These are phyloP conservation scores for Arachis monticola DNA, from an alignment of 331 rosid species.

Conservation along the genomic window DNA sequence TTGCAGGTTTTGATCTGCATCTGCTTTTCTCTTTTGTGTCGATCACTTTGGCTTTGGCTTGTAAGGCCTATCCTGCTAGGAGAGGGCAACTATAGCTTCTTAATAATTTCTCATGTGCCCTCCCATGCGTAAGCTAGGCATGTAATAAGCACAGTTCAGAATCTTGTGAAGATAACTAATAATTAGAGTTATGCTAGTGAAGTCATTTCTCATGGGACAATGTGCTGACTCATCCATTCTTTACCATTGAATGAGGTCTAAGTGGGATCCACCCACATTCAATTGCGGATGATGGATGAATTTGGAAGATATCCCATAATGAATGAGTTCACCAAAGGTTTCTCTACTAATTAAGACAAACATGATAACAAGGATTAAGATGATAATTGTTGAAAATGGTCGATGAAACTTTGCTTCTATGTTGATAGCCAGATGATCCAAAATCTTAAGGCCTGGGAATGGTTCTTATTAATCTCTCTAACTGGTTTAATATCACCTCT, in stretches of 20 bases:
- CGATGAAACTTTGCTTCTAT: conserved; percentile 7
- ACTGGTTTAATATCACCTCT: conserved; percentile 21
- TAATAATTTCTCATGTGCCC: conserved; percentile 9
- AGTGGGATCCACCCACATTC: too few relatives aligned
- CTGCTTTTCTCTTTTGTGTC: background rate
- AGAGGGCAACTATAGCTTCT: conserved; percentile 11
- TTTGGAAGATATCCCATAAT: too few relatives aligned
- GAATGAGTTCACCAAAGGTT: too few relatives aligned
- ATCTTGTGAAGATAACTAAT: background rate
- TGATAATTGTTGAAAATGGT: background rate
- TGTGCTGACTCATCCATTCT: too few relatives aligned
- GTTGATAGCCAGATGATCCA: background rate
- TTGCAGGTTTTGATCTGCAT: conserved; percentile 5
- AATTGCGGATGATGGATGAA: too few relatives aligned
- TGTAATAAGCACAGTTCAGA: conserved; percentile 14
- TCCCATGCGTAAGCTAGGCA: conserved; percentile 8
- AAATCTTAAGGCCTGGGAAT: background rate
- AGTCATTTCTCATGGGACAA: too few relatives aligned
- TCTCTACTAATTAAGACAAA: conserved; percentile 20
- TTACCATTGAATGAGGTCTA: too few relatives aligned
- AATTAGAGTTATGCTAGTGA: too few relatives aligned
- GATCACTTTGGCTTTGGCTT: background rate
- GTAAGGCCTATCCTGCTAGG: conserved; percentile 1
- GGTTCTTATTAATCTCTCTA: conserved; percentile 8
- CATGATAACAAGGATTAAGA: background rate